phyloP scores from a whole-genome alignment of 768 basidiomycete genomes.

The Neoboletus subvelutipes region DNA sequence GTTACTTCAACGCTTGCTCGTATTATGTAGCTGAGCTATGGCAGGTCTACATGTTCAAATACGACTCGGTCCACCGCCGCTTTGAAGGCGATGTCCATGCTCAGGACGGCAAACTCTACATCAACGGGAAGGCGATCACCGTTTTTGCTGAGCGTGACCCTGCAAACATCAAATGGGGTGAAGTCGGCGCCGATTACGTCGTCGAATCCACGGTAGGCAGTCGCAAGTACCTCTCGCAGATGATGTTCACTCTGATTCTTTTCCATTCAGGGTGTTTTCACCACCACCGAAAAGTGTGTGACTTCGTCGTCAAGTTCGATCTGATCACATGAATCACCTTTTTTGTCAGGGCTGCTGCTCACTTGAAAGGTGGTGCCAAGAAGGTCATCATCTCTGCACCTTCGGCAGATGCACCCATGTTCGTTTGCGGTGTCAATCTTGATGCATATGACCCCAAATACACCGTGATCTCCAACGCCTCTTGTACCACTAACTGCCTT shows the following conservation, averaged over 20 bases:
- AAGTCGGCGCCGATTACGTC: constrained; percentile 84
- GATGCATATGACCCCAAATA: constrained; percentile 87
- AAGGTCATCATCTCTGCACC: constrained; percentile 99
- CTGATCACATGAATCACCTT: constrained; percentile 5
- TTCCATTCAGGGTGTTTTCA: constrained; percentile 82
- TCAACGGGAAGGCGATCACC: constrained; percentile 74
- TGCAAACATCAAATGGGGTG: constrained; percentile 77
- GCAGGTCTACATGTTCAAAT: constrained; percentile 99
- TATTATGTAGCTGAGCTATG: constrained; percentile 2
- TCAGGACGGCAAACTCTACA: constrained; percentile 86
- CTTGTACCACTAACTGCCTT: constrained; percentile 99
- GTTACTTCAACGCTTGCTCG: constrained; percentile 13
- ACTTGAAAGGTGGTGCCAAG: constrained; percentile 98
- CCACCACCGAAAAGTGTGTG: constrained; percentile 81
- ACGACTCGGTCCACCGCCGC: constrained; percentile 89
- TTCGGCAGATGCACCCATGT: constrained; percentile 96
- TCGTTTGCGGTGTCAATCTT: constrained; percentile 93
- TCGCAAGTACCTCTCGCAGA: background rate
- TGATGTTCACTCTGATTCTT: background rate
- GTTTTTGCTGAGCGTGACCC: constrained; percentile 90
- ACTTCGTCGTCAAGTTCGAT: constrained; percentile 5
- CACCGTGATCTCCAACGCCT: constrained; percentile 96
- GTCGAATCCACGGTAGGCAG: constrained; percentile 87
- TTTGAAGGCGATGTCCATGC: constrained; percentile 82
- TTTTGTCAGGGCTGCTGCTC: constrained; percentile 69